Evolutionary conservation across 805 yeast genomes (phyloP).

Genomic region (Candida morakotiae): DNA sequence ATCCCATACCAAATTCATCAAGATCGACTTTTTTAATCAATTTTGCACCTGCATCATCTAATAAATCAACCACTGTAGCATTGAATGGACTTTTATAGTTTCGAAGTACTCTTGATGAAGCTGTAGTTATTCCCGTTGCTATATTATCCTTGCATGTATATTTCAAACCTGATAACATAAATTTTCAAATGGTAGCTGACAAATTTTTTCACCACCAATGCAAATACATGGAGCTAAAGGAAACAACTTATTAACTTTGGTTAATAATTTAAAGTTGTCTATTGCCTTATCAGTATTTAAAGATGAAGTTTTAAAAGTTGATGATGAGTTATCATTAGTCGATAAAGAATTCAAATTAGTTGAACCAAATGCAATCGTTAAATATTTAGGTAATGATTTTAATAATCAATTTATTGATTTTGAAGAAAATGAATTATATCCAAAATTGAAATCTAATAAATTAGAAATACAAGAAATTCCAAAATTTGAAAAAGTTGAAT

Average conservation of each 20-base stretch:
- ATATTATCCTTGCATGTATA: conserved; percentile 68
- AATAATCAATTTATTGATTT: conserved; percentile 27
- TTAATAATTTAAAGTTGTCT: conserved; percentile 40
- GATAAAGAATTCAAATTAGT: conserved; percentile 46
- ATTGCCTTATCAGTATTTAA: conserved; percentile 37
- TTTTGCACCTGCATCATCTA: conserved; percentile 49
- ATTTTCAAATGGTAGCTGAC: background rate
- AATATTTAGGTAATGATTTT: conserved; percentile 54
- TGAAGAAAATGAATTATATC: conserved; percentile 44
- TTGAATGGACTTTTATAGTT: conserved; percentile 72
- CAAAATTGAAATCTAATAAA: conserved; percentile 33
- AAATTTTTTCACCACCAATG: conserved; percentile 7
- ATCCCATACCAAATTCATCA: conserved; percentile 99
- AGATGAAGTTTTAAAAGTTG: conserved; percentile 17
- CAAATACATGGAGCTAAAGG: conserved; percentile 28
- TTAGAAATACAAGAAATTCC: conserved; percentile 10
- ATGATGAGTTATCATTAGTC: conserved; percentile 25
- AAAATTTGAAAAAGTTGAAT: conserved; percentile 17
- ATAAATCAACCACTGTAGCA: conserved; percentile 62
- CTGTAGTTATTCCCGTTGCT: conserved; percentile 69
- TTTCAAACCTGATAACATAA: conserved; percentile 9
- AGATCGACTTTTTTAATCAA: conserved; percentile 80
- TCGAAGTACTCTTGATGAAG: conserved; percentile 64
- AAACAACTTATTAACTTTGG: conserved; percentile 23
- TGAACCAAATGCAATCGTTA: conserved; percentile 69